Evolutionary conservation across 2,329 filamentous ascomycete species (phyloP).

Genomic region (Claviceps sp.): DNA sequence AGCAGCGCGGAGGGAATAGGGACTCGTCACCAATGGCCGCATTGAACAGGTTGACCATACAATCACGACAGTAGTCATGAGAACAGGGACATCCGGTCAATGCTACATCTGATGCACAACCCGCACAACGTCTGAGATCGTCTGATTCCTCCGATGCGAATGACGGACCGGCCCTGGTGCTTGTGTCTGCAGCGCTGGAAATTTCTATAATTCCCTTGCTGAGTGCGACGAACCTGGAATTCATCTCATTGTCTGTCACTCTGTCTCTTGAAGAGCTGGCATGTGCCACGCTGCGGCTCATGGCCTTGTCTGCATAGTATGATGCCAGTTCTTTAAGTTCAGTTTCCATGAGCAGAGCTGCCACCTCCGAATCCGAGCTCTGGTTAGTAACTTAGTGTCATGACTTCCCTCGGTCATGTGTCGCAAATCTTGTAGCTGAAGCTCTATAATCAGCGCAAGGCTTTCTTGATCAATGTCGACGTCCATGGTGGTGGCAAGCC

Average conservation of each 20-base stretch:
- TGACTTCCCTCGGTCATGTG: slow-evolving; percentile 8
- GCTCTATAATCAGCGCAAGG: slow-evolving; percentile 9
- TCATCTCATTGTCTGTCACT: too few species aligned
- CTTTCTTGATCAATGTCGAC: slow-evolving; percentile 5
- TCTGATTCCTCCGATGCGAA: too few species aligned
- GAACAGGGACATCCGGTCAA: slow-evolving; percentile 5
- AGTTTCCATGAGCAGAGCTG: slow-evolving; percentile 5
- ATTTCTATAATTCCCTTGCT: not conserved
- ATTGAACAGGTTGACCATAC: slow-evolving; percentile 31
- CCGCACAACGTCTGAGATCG: not conserved
- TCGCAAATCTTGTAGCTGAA: slow-evolving; percentile 9
- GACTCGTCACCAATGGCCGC: slow-evolving; percentile 32
- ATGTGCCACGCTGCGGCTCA: slow-evolving; percentile 10
- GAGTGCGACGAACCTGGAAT: too few species aligned
- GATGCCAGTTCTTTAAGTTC: slow-evolving; percentile 6
- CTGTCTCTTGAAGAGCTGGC: not conserved
- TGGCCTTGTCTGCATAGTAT: slow-evolving; percentile 5
- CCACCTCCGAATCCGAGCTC: slow-evolving; percentile 4
- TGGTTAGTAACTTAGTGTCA: not conserved
- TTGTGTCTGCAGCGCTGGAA: too few species aligned
- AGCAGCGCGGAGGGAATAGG: slow-evolving; percentile 43
- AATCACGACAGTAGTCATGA: slow-evolving; percentile 38
- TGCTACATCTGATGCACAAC: not conserved
- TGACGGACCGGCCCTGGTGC: too few species aligned
- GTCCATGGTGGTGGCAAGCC: not conserved